Conservation (phyloP, 1,284 basidiomycete species). For the Tremellales sp. region DNA sequence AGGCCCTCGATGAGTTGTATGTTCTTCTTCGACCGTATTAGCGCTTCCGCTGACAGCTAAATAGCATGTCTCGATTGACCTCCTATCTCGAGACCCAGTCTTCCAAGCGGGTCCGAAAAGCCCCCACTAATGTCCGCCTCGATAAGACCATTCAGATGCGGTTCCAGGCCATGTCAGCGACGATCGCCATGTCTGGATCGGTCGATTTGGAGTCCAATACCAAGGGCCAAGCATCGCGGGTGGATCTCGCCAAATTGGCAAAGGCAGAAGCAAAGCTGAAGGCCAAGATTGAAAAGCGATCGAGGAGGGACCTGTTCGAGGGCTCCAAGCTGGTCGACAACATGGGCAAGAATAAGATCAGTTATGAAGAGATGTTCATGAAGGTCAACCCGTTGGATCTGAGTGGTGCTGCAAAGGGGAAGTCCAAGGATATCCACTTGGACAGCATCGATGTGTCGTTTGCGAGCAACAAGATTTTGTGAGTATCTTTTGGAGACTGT, state of each 20-base stretch:
- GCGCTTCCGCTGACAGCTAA: constrained; percentile 35
- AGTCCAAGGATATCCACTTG: constrained; percentile 94
- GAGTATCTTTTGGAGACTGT: constrained; percentile 7
- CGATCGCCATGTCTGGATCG: constrained; percentile 76
- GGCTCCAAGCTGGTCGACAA: constrained; percentile 92
- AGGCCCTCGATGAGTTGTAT: constrained; percentile 47
- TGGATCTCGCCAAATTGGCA: constrained; percentile 96
- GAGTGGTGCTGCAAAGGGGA: constrained; percentile 70
- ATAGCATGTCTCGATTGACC: constrained; percentile 57
- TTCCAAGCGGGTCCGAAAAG: constrained; percentile 53
- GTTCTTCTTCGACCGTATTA: constrained; percentile 7
- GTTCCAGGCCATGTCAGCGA: constrained; percentile 69
- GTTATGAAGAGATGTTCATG: constrained; percentile 98
- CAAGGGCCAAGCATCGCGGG: constrained; percentile 89
- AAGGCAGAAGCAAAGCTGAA: constrained; percentile 97
- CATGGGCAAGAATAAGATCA: constrained; percentile 91
- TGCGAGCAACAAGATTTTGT: constrained; percentile 88
- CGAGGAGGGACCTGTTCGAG: constrained; percentile 84
- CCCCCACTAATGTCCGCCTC: constrained; percentile 60
- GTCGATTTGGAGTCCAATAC: constrained; percentile 92
- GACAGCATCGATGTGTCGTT: constrained; percentile 94
- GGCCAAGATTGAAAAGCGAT: constrained; percentile 95
- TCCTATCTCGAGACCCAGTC: constrained; percentile 64
- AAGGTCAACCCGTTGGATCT: constrained; percentile 96
- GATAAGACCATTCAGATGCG: constrained; percentile 96